Conservation (phyloP, 345 rosid genomes). For the Adansonia digitata region DNA sequence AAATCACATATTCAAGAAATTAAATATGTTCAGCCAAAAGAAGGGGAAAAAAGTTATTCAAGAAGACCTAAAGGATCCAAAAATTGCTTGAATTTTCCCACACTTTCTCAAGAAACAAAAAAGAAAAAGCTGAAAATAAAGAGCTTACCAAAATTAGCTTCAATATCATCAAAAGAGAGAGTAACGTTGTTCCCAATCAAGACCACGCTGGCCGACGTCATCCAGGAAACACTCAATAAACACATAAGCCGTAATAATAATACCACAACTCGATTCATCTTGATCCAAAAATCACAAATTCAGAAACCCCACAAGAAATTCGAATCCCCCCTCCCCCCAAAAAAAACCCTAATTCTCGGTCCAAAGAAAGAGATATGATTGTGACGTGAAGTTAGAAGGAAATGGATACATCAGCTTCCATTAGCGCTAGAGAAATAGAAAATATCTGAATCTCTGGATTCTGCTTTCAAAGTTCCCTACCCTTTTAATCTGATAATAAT, state of each 20-base stretch:
- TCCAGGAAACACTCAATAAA: conserved; percentile 25
- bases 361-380: not conserved
- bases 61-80: not conserved
- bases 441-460: not conserved
- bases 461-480: not conserved
- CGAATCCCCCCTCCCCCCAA: no score
- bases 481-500: not conserved
- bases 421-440: conserved; percentile 23
- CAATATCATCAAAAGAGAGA: conserved; percentile 68
- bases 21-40: not conserved
- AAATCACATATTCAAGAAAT: not conserved
- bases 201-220: conserved; percentile 53
- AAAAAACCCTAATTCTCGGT: conserved; percentile 1
- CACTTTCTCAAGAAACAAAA: conserved; percentile 8
- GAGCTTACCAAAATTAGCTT: conserved; percentile 77
- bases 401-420: conserved; percentile 92
- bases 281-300: conserved; percentile 11
- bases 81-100: not conserved
- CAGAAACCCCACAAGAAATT: conserved; percentile 7
- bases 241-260: conserved; percentile 26
- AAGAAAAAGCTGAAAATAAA: not conserved
- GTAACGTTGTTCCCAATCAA: conserved; percentile 58
- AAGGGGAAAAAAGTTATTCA: not conserved
- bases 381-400: conserved; percentile 25
- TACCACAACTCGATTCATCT: conserved; percentile 26